A percentile compares a stretch with the other conserved stretches of the same genome.
phyloP scores from a whole-genome alignment of 371 early-diverging fungal genomes.

The Mortierella sp. region DNA sequence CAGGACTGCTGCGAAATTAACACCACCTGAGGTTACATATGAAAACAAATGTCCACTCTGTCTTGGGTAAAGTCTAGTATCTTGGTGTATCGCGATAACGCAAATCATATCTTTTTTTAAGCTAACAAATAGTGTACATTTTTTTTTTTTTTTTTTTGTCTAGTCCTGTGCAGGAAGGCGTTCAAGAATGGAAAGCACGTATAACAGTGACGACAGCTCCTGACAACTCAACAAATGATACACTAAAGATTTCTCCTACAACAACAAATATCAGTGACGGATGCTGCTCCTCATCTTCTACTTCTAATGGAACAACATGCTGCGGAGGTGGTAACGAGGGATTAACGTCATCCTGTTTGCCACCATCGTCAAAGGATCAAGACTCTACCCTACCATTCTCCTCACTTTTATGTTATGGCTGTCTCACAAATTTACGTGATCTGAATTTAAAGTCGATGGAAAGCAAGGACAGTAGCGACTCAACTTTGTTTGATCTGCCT shows the following conservation, averaged over 20 bases:
- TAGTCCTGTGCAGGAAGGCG: constrained; percentile 65
- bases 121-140: too few species aligned
- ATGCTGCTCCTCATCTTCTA: constrained; percentile 49
- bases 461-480: constrained; percentile 1
- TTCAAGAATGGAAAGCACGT: constrained; percentile 65
- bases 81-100: not conserved
- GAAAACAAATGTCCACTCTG: constrained; percentile 67
- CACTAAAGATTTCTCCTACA: not conserved
- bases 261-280: not conserved
- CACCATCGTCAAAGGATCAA: not conserved
- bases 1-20: constrained; percentile 85
- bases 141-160: not conserved
- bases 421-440: constrained; percentile 69
- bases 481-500: constrained; percentile 37
- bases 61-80: constrained; percentile 59
- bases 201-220: constrained; percentile 63
- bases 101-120: too few species aligned
- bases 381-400: constrained; percentile 37
- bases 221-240: too few species aligned
- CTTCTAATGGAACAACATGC: constrained; percentile 27
- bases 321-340: constrained; percentile 24
- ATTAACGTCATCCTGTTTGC: constrained; percentile 11
- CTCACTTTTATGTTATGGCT: constrained; percentile 70
- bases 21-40: constrained; percentile 62
- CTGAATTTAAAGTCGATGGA: constrained; percentile 42